A percentile compares a stretch with the other conserved stretches of the same genome.
phyloP scores from a whole-genome alignment of 2,329 filamentous ascomycete genomes.

The Aureobasidium pullulans region DNA sequence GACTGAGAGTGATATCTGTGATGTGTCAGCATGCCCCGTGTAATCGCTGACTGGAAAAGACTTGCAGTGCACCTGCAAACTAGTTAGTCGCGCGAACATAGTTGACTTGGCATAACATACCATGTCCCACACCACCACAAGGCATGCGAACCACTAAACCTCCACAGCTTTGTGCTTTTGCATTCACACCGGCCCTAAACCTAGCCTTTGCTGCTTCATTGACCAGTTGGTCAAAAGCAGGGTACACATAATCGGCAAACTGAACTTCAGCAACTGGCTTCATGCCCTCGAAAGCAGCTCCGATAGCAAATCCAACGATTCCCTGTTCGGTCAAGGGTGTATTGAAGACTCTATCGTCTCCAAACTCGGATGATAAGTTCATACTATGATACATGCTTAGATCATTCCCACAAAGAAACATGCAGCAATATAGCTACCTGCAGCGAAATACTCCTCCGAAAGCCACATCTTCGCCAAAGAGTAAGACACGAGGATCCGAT shows the following conservation, averaged over 20 bases:
- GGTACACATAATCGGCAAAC: constrained; percentile 90
- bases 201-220: constrained; percentile 88
- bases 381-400: constrained; percentile 48
- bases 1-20: constrained; percentile 74
- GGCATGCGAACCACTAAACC: constrained; percentile 87
- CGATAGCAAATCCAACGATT: constrained; percentile 88
- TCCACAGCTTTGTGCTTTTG: constrained; percentile 45
- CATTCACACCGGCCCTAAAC: constrained; percentile 58
- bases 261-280: constrained; percentile 90
- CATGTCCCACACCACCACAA: constrained; percentile 81
- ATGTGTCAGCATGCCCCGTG: not conserved
- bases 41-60: not conserved
- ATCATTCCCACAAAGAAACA: not conserved
- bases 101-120: constrained; percentile 55
- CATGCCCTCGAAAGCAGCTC: constrained; percentile 84
- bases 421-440: constrained; percentile 15
- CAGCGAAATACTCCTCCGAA: constrained; percentile 96
- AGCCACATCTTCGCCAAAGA: constrained; percentile 95
- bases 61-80: constrained; percentile 2
- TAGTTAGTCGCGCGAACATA: not conserved
- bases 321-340: constrained; percentile 92
- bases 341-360: constrained; percentile 87
- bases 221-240: constrained; percentile 88
- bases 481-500: constrained; percentile 74
- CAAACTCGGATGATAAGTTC: constrained; percentile 82